phyloP scores from a whole-genome alignment of 169 alveolate genomes.

The Perkinsus chesapeaki region DNA sequence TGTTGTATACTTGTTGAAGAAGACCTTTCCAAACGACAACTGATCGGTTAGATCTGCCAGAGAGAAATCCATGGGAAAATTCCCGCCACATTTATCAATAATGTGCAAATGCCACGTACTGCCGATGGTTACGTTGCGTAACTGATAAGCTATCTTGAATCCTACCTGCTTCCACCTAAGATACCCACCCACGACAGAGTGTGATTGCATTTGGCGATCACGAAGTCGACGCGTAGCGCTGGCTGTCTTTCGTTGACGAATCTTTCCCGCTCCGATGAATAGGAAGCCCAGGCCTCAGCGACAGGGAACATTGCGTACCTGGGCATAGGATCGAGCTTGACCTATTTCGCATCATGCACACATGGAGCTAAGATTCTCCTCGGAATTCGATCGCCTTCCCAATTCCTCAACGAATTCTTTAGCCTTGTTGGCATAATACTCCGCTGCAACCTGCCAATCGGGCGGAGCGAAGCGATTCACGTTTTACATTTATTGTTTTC shows the following conservation, averaged over 20 bases:
- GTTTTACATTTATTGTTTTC: neutral
- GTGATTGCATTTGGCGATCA: neutral
- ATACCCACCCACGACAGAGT: neutral
- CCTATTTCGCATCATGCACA: neutral
- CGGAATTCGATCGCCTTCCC: neutral
- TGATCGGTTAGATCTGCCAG: neutral
- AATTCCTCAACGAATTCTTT: neutral
- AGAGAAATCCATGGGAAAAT: neutral
- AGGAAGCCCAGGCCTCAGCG: neutral
- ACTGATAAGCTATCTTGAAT: neutral
- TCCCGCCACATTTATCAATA: neutral
- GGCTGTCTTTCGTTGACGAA: neutral
- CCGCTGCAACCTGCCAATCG: neutral
- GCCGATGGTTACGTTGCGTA: neutral
- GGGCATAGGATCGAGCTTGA: neutral
- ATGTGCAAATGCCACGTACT: neutral
- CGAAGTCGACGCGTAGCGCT: neutral
- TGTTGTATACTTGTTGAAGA: neutral
- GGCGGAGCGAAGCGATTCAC: neutral
- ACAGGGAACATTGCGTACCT: neutral
- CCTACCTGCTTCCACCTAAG: neutral
- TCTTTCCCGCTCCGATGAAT: neutral
- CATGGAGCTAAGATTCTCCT: neutral
- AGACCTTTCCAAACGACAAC: neutral
- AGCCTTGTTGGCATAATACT: neutral